Conservation (phyloP, 768 basidiomycete genomes). For the Pulveroboletus sp. region DNA sequence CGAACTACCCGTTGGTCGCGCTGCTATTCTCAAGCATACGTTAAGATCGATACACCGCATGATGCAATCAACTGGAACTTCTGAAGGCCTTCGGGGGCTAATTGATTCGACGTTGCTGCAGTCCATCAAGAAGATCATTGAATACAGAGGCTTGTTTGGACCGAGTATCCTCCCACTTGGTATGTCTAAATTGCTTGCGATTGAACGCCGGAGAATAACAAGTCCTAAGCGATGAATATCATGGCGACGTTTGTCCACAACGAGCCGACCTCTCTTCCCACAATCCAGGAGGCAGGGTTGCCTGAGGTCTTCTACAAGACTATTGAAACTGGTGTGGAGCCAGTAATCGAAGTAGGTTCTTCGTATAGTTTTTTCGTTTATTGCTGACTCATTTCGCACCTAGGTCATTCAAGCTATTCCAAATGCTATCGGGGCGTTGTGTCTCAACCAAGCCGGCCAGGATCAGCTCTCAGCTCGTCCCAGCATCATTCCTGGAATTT, state of each 20-base stretch:
- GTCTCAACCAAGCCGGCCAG: slow-evolving; percentile 87
- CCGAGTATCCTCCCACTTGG: slow-evolving; percentile 81
- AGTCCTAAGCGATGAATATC: slow-evolving; percentile 68
- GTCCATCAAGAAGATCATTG: slow-evolving; percentile 84
- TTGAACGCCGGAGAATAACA: slow-evolving; percentile 7
- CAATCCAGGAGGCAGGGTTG: slow-evolving; percentile 88
- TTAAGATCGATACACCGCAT: slow-evolving; percentile 92
- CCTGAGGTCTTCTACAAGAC: slow-evolving; percentile 87
- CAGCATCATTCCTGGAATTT: slow-evolving; percentile 77
- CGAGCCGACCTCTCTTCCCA: slow-evolving; percentile 88
- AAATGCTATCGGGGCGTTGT: slow-evolving; percentile 93
- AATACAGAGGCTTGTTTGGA: slow-evolving; percentile 79
- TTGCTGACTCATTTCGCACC: neutral
- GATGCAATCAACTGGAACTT: slow-evolving; percentile 93
- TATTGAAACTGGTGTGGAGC: slow-evolving; percentile 79
- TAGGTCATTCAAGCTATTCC: slow-evolving; percentile 91
- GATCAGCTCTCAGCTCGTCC: slow-evolving; percentile 73
- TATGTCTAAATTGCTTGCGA: slow-evolving; percentile 33
- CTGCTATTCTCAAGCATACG: slow-evolving; percentile 83
- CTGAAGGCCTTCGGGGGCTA: slow-evolving; percentile 90
- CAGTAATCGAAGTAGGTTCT: slow-evolving; percentile 72
- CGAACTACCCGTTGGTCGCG: slow-evolving; percentile 63
- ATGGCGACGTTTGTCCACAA: slow-evolving; percentile 98
- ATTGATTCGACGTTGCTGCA: slow-evolving; percentile 85
- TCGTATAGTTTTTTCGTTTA: neutral